phyloP scores from a whole-genome alignment of 768 basidiomycete genomes.

The Suillus brevipes region DNA sequence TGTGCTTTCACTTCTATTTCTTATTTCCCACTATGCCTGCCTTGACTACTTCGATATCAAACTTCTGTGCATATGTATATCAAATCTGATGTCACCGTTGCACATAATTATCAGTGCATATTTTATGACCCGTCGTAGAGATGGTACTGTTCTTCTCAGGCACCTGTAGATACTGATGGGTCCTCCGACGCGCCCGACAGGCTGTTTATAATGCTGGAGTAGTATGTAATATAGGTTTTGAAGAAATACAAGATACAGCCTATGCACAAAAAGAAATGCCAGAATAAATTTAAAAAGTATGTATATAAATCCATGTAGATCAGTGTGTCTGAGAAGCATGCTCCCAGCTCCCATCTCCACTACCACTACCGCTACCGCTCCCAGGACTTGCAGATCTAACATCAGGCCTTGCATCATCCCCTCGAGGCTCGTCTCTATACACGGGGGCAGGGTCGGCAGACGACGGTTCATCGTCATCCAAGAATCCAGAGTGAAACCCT shows the following conservation, averaged over 20 bases:
- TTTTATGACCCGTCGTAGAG: not conserved
- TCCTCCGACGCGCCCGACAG: not conserved
- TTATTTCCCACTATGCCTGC: too few species aligned
- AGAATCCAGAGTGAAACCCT: conserved; percentile 76
- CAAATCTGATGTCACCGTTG: not conserved
- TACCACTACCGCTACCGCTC: conserved; percentile 41
- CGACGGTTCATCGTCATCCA: conserved; percentile 73
- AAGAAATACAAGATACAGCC: not conserved
- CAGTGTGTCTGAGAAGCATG: conserved; percentile 52
- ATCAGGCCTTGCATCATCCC: conserved; percentile 14
- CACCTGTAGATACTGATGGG: not conserved
- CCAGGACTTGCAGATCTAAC: conserved; percentile 32
- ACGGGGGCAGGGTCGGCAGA: conserved; percentile 30
- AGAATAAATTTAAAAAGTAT: not conserved
- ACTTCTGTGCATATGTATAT: not conserved
- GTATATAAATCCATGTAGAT: not conserved
- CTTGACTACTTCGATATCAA: too few species aligned
- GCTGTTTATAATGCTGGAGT: not conserved
- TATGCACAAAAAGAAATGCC: not conserved
- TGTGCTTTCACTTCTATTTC: too few species aligned
- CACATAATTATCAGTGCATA: not conserved
- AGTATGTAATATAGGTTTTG: not conserved
- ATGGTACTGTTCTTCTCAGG: not conserved
- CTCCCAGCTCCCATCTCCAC: conserved; percentile 75
- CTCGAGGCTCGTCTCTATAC: conserved; percentile 58